A percentile compares a stretch with the other conserved stretches of the same genome.
phyloP scores from a whole-genome alignment of 139 green algal genomes.

The Chlorella sp. region DNA sequence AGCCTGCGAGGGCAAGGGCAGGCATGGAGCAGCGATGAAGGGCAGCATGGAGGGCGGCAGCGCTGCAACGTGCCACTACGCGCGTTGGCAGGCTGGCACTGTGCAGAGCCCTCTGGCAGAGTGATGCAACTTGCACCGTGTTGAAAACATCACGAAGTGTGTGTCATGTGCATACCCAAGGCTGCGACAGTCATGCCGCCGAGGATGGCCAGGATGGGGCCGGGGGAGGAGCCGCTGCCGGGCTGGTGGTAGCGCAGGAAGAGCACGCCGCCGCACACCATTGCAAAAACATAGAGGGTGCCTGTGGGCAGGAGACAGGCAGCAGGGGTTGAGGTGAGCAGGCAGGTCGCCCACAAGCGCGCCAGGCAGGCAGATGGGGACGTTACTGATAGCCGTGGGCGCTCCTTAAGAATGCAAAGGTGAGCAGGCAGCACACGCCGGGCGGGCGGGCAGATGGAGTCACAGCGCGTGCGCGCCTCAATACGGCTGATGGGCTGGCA shows the following conservation, averaged over 20 bases:
- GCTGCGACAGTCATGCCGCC: constrained; percentile 11
- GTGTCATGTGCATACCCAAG: neutral
- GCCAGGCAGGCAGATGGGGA: too few species aligned
- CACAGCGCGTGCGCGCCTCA: too few species aligned
- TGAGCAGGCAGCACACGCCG: neutral
- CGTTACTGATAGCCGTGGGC: too few species aligned
- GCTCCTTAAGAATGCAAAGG: too few species aligned
- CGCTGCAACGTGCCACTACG: neutral
- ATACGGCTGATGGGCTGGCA: too few species aligned
- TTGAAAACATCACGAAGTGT: neutral
- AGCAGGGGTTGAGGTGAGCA: neutral
- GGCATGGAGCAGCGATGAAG: neutral
- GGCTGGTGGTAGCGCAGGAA: constrained; percentile 59
- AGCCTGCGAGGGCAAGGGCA: neutral
- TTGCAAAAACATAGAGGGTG: constrained; percentile 86
- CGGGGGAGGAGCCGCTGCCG: constrained; percentile 22
- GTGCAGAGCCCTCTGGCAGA: neutral
- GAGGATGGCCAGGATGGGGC: constrained; percentile 45
- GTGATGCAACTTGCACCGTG: neutral
- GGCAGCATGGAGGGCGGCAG: neutral
- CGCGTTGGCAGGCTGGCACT: too few species aligned
- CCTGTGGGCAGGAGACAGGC: constrained; percentile 40
- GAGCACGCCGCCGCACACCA: constrained; percentile 64
- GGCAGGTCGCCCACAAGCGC: too few species aligned
- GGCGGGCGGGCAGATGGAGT: neutral